Conservation (phyloP, 2,329 filamentous ascomycete species). For the Nakataea oryzae region DNA sequence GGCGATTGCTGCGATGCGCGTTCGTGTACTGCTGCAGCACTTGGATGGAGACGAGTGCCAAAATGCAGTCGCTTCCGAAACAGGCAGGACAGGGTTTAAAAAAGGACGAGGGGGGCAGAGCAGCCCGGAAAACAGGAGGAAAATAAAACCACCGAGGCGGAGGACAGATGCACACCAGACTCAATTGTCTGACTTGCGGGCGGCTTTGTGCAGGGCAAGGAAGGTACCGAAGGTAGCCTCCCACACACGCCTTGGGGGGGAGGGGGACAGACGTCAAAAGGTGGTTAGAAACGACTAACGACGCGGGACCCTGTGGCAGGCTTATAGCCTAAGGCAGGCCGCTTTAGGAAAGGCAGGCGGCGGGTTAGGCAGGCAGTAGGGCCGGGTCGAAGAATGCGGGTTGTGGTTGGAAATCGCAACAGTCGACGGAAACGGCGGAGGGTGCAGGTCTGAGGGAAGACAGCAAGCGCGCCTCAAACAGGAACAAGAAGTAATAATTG, state of each 20-base stretch:
- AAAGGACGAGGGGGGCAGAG: neutral
- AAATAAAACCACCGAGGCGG: neutral
- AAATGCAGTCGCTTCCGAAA: neutral
- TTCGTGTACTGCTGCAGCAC: neutral
- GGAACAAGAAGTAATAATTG: too few relatives aligned
- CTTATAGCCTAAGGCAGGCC: neutral
- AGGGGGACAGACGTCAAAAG: neutral
- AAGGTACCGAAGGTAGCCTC: too few relatives aligned
- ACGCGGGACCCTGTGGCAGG: neutral
- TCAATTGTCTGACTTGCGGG: neutral
- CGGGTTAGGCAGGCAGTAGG: neutral
- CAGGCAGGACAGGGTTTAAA: neutral
- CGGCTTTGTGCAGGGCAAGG: neutral
- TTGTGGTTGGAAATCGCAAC: neutral
- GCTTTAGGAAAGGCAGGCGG: neutral
- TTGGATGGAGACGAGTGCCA: slow-evolving; percentile 3
- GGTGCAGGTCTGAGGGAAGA: slow-evolving; percentile 3
- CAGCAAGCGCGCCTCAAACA: neutral
- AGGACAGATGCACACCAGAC: neutral
- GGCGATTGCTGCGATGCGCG: neutral
- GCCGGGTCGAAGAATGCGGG: neutral
- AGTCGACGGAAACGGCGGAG: neutral
- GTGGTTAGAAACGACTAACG: neutral
- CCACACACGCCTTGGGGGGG: neutral
- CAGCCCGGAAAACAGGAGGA: neutral